Conservation (phyloP, 495 filamentous ascomycete genomes). For the Pyrenula massariospora region DNA sequence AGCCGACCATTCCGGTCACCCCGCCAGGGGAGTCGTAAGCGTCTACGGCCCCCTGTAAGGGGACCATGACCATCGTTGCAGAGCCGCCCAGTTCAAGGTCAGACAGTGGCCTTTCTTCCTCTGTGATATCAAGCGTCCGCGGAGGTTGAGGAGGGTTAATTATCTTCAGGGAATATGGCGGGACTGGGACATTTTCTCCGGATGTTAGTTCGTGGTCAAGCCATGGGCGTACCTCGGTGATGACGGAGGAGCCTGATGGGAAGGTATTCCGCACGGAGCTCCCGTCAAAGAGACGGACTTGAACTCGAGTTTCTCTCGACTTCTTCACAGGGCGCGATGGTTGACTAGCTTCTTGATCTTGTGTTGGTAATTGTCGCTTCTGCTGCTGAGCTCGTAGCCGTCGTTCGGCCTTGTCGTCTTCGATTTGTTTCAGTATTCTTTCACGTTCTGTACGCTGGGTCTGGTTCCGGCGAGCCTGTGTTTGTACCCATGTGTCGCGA, state of each 20-base stretch:
- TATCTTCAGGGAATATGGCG: conserved; percentile 72
- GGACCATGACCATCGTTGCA: conserved; percentile 73
- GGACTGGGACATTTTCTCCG: conserved; percentile 20
- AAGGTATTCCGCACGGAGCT: conserved; percentile 65
- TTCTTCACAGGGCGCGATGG: conserved; percentile 24
- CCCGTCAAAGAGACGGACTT: conserved; percentile 79
- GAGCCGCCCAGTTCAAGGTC: conserved; percentile 62
- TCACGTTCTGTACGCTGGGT: conserved; percentile 30
- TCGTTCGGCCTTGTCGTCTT: conserved; percentile 57
- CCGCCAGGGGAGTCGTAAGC: conserved; percentile 39
- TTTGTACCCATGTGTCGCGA: conserved; percentile 15
- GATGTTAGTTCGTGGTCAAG: conserved; percentile 44
- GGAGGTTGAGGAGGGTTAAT: conserved; percentile 71
- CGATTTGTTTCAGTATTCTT: conserved; percentile 48
- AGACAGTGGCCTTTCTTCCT: conserved; percentile 56
- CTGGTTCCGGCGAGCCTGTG: conserved; percentile 22
- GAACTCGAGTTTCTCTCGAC: conserved; percentile 46
- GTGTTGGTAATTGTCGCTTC: conserved; percentile 20
- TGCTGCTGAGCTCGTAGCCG: conserved; percentile 35
- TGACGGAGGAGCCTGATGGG: conserved; percentile 48
- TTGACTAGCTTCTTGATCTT: conserved; percentile 3
- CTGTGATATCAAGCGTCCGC: conserved; percentile 53
- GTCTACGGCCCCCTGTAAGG: conserved; percentile 45
- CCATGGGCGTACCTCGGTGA: conserved; percentile 61
- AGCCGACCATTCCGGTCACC: conserved; percentile 27